Evolutionary conservation across 805 yeast species (phyloP), one percentile per base, ranked within the genome.

Genomic region (Wickerhamomyces sydowiorum): DNA sequence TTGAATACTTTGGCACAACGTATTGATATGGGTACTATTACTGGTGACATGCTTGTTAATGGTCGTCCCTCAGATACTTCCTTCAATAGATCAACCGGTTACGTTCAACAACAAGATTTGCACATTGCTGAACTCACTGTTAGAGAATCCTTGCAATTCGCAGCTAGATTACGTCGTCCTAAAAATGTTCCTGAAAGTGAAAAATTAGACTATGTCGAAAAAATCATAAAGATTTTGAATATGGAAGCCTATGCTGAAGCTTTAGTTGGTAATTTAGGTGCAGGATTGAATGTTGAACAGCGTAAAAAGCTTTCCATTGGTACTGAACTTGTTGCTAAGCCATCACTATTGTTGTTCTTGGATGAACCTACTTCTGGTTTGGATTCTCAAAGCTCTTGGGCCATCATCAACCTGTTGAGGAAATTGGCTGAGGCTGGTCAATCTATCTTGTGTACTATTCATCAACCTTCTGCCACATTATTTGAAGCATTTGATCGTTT

Each of bases 281-380:
- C 57, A 35, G 80, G 80, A 32, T 60, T 77, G 44, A 71, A 73
- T 46, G 80, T 75, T 34, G 80, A 76, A 45, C 79, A 75, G 55
- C 64, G 75, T 45, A 75, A 76, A 57, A 66, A 74, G 48, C 57
- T 76, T 41, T 72, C 79, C 2, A 74, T 76, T 53, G 81, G 78
- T 36, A 75, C 73, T 14, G 80, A 76, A 51, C 58, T 76, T 33
- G 80, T 74, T 40, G 74, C 80, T 13, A 75, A 73, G 46, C 81
- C 81, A 20, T 32, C 35, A 19, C 20, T 32, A 17, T 20, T 32
- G 12, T 32, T 32, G 9, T 32, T 32, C 10, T 61, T 78, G 44
- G 82, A 77, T 62, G 82, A 77, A 53, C 80, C 81, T 27, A 77
- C 82, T 15, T 75, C 81, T 27, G 82, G 82, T 32, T 60, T 76